Evolutionary conservation across 768 basidiomycete genomes (phyloP), one percentile per base, ranked within the genome.

Genomic region (Boletus subcaerulescens): DNA sequence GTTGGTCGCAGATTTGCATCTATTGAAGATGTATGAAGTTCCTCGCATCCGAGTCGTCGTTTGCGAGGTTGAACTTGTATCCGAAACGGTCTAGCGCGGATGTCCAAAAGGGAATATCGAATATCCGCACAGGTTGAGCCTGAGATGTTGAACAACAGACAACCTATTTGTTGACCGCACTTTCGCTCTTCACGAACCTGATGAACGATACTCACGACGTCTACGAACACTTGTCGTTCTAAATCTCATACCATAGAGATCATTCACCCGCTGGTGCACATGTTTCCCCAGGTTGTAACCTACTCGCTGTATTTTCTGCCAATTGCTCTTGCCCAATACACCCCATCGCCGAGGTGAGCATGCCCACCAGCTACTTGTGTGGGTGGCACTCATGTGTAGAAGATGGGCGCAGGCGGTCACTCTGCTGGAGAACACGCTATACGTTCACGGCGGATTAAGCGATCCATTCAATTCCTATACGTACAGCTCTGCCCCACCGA

Each of bases 391-490:
- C 32, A 66, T 38, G 29, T n/a, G 24, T 15, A 38, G 20, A 42
- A 94, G 93, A 76, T 96, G 93, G 93, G 93, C 86, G 29, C 91
- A 92, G 59, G 88, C 89, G 5, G 73, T 76, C 1, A 79, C 83
- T 18, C 63, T 87, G 41, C 67, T 87, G 22, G 75, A 80, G 62
- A 77, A 82, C 57, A 75, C 76, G 12, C 74, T 95, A 41, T 84
- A 84, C 65, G 73, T 94, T 40, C 85, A 89, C 55, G 93, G 93
- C 36, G 93, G 93, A 45, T 85, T 91, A 67, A 86, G 84, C 39
- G 90, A 93, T 70, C 76, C 78, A 33, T 81, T 70, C 69, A 86
- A 87, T 67, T 65, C 77, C 15, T 90, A 78, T 65, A 81, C 84
- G 3, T 96, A 95, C 70, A 78, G 80, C 32, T 81, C 85, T 18